A percentile compares a stretch with the other conserved stretches of the same genome.
Conservation (phyloP, 495 filamentous ascomycete species). For the Penicilliopsis zonata region DNA sequence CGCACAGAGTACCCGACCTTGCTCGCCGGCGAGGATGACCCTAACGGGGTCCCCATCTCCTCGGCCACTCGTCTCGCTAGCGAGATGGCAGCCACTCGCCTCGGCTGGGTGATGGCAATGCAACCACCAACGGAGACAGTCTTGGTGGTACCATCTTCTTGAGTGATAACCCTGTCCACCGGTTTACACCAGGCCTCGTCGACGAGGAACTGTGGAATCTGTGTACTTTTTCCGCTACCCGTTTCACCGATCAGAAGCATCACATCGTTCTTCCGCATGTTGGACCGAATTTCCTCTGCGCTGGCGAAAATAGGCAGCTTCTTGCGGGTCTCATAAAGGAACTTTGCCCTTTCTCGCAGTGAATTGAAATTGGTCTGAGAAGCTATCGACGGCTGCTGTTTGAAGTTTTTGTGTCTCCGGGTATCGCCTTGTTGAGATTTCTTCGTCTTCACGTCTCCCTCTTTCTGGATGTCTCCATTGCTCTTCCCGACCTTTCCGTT, state of each 20-base stretch:
- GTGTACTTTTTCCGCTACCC: constrained; percentile 92
- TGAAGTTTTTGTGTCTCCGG: not conserved
- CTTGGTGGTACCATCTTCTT: constrained; percentile 25
- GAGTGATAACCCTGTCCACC: constrained; percentile 34
- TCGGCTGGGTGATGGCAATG: constrained; percentile 90
- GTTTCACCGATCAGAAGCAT: constrained; percentile 87
- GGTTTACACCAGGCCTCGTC: constrained; percentile 68
- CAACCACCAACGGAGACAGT: constrained; percentile 60
- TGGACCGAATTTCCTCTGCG: constrained; percentile 53
- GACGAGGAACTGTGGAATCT: constrained; percentile 83
- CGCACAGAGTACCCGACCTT: constrained; percentile 88
- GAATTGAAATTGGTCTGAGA: constrained; percentile 15
- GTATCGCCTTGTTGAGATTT: constrained; percentile 8
- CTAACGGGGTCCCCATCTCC: constrained; percentile 79
- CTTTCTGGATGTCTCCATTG: not conserved
- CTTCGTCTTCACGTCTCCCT: constrained; percentile 1
- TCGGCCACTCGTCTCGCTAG: constrained; percentile 79
- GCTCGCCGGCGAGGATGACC: constrained; percentile 49
- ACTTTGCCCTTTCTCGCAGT: constrained; percentile 32
- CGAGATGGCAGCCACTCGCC: constrained; percentile 89
- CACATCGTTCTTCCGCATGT: constrained; percentile 57
- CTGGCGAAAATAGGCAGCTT: constrained; percentile 73
- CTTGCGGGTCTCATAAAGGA: constrained; percentile 41
- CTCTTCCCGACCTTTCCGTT: not conserved
- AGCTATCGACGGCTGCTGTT: not conserved